phyloP scores from a whole-genome alignment of 257 asterid genomes.

The Capsicum pubescens region DNA sequence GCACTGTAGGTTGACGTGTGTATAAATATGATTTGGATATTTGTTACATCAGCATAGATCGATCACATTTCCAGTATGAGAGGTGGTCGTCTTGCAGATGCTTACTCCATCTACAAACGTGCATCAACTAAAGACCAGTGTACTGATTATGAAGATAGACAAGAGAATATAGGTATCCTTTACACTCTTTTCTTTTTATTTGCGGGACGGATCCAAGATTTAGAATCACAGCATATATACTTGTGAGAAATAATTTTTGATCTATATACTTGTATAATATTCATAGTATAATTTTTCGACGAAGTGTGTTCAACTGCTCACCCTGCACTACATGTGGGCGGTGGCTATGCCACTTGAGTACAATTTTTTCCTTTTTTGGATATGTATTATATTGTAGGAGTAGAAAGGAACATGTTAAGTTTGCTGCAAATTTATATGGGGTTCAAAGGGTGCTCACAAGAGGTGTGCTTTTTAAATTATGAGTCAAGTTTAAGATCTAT shows the following conservation, averaged over 20 bases:
- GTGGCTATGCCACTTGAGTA: not conserved
- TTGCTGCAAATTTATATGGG: not conserved
- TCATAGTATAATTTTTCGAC: too few species aligned
- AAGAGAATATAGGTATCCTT: slow-evolving; percentile 48
- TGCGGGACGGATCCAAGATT: not conserved
- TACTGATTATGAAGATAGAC: slow-evolving; percentile 45
- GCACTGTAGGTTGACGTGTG: slow-evolving; percentile 24
- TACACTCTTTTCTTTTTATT: not conserved
- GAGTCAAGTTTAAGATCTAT: not conserved
- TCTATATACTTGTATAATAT: too few species aligned
- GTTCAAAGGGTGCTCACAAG: not conserved
- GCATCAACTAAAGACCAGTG: slow-evolving; percentile 58
- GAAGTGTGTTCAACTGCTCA: too few species aligned
- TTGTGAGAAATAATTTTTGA: too few species aligned
- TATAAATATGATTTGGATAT: slow-evolving; percentile 38
- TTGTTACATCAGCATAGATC: slow-evolving; percentile 20
- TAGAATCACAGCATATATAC: not conserved
- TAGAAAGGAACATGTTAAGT: not conserved
- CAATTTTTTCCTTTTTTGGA: not conserved
- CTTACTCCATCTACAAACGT: slow-evolving; percentile 70
- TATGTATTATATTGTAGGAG: not conserved
- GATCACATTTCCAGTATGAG: slow-evolving; percentile 31
- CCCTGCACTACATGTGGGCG: too few species aligned
- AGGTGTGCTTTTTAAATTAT: not conserved
- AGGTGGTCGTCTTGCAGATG: slow-evolving; percentile 57